Evolutionary conservation across 2,329 filamentous ascomycete genomes (phyloP).

Genomic region (Teratosphaeriaceae sp.): DNA sequence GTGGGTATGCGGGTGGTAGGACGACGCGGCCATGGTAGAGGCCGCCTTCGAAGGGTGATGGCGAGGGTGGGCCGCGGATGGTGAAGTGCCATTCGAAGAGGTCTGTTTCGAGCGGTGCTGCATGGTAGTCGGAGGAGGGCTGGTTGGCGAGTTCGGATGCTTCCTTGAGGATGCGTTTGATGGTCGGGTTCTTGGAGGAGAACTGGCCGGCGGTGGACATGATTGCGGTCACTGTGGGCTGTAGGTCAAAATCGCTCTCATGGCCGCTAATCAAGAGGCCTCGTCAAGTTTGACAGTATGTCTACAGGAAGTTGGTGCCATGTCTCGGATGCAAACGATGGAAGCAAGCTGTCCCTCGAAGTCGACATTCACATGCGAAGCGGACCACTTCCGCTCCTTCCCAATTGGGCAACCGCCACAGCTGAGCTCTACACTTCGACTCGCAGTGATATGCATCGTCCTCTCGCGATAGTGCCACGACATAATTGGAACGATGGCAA

Average conservation of each 20-base stretch:
- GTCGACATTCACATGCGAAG: too few relatives aligned
- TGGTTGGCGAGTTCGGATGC: slow-evolving; percentile 74
- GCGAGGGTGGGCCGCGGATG: slow-evolving; percentile 74
- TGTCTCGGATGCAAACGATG: too few relatives aligned
- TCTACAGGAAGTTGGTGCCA: too few relatives aligned
- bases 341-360: too few relatives aligned
- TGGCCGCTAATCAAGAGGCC: too few relatives aligned
- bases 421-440: too few relatives aligned
- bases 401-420: too few relatives aligned
- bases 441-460: too few relatives aligned
- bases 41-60: slow-evolving; percentile 69
- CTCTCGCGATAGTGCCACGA: too few relatives aligned
- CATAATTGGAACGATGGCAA: too few relatives aligned
- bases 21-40: slow-evolving; percentile 95
- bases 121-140: slow-evolving; percentile 79
- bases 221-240: slow-evolving; percentile 1
- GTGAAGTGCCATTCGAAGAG: slow-evolving; percentile 99
- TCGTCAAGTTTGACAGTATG: too few relatives aligned
- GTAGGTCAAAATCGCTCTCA: not conserved
- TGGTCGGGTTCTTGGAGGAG: slow-evolving; percentile 75
- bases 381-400: too few relatives aligned
- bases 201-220: slow-evolving; percentile 42
- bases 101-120: slow-evolving; percentile 77
- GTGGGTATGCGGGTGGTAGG: slow-evolving; percentile 80
- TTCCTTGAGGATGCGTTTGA: slow-evolving; percentile 85